Base-by-base conservation (phyloP, 1,284 basidiomycete species). In the Puccinia brachypodii region DNA sequence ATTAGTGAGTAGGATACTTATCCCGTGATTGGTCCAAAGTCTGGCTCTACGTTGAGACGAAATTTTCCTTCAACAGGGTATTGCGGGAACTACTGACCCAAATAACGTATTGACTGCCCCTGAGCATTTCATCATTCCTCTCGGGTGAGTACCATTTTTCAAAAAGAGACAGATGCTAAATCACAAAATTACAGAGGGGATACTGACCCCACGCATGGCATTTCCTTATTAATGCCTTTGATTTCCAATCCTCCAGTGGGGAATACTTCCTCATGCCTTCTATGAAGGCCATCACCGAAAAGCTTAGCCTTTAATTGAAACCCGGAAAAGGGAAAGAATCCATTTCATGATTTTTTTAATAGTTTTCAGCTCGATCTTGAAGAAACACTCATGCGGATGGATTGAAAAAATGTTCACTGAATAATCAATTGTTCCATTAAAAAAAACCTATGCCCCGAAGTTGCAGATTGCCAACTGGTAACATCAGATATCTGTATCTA, bases 181-280 rank as follows among this genome's bases (percentile, higher is more conserved):
- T 28, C 13, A 28, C 22, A 28, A 28, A 3, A 6, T 3, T 28
- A 58, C 8, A 42, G 25, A 44, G 8, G 44, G 3, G 36, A 25
- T 4, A 36, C 38, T 68, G 9, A 25, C 25, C 13, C 1, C 3
- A 42, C 38, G 13, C 31, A 22, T 44, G 64, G 19, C 31, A 2
- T 69, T 42, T 40, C 25, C n/a, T 42, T 22, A 8, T 42, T 9
- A 33, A n/a, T 40, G 16, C 13, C 25, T 42, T 36, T n/a, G 33
- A 36, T 25, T 16, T 19, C 50, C 62, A 72, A 64, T 7, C 14
- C 13, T 19, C 50, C 62, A 72, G 76, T 7, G 76, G 76, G 7
- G 76, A 78, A 78, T 78, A 78, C 40, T 78, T 78, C 64, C 50
- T 78, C 13, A 66, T 66, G 3, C 76, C 76, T 16, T 69, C 76